Evolutionary conservation across 73 alveolate genomes (phyloP).

Genomic region (Paramecium tetraurelia): DNA sequence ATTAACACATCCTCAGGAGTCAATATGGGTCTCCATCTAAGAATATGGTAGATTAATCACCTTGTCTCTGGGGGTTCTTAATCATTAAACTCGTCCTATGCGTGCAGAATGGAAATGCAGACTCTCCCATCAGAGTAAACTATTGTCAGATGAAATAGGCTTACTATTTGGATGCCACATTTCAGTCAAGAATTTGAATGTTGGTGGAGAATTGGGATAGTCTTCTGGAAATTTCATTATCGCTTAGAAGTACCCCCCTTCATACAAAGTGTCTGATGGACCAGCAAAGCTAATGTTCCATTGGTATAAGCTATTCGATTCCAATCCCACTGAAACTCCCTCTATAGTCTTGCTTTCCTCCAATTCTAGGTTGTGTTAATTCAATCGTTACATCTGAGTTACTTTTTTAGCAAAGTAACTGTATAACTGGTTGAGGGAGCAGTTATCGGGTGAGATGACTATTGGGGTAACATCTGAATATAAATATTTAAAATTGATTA

Average conservation of each 20-base stretch:
- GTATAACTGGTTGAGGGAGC: not conserved
- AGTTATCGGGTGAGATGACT: not conserved
- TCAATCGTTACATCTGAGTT: not conserved
- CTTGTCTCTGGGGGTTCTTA: conserved; percentile 84
- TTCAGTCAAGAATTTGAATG: conserved; percentile 87
- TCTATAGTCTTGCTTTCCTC: conserved; percentile 46
- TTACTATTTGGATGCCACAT: conserved; percentile 97
- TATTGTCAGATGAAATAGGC: not conserved
- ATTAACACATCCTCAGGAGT: conserved; percentile 85
- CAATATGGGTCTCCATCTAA: conserved; percentile 92
- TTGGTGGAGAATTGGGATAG: conserved; percentile 93
- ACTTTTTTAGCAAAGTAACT: not conserved
- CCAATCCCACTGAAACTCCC: conserved; percentile 85
- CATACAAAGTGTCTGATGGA: conserved; percentile 88
- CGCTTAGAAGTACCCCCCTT: conserved; percentile 90
- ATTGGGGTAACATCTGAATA: not conserved
- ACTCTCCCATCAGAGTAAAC: conserved; percentile 90
- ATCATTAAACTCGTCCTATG: conserved; percentile 77
- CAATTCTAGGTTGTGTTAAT: not conserved
- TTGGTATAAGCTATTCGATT: conserved; percentile 72
- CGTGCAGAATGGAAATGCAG: conserved; percentile 87
- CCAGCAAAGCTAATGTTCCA: conserved; percentile 90
- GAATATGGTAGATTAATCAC: not conserved
- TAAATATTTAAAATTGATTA: not conserved
- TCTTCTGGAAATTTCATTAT: conserved; percentile 85